Evolutionary conservation across 2,329 filamentous ascomycete species (phyloP), one percentile per base, ranked within the genome.

Genomic region (Plenodomus lindquistii): DNA sequence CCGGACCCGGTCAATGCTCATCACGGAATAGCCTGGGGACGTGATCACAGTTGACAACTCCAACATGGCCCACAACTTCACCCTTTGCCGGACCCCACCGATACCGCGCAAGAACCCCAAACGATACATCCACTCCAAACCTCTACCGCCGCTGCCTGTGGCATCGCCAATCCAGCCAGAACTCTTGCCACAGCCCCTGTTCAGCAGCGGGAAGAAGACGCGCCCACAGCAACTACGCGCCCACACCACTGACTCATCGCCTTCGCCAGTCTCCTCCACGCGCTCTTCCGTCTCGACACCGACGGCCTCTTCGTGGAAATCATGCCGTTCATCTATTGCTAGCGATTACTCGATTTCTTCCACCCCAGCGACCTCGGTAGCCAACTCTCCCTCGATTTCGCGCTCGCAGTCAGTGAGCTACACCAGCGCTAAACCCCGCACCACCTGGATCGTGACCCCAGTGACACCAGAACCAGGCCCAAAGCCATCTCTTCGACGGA

Each of bases 181-280:
- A 15, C 44, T 67, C 11, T 40, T 63, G 3, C 66, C 66, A 10
- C 52, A 49, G 21, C 65, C 66, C 13, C 54, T 69, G 3, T 69
- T 65, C 55, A 63, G 55, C 55, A 60, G 50, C 36, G 49, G 52
- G 20, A 60, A 42, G 36, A 50, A 52, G 11, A 38, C 54, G 10
- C 59, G 57, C 11, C 54, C 62, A 18, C 50, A 53, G 24, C 38
- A 55, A 4, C 48, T 62, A 21, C 57, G 39, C 44, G 44, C 52
- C 48, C 16, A 37, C 24, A 18, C 54, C 52, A 52, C 46, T 37
- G 36, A 37, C 38, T 41, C 40, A 46, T 36, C 39, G 37, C 13
- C 37, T 35, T 17, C 45, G 41, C 0, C 47, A 53, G 19, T 50
- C 31, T 52, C 50, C n/a, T 41, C 39, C 13, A 50, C 54, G 11